phyloP scores from a whole-genome alignment of 2,329 filamentous ascomycete genomes.

The Chalara sp. region DNA sequence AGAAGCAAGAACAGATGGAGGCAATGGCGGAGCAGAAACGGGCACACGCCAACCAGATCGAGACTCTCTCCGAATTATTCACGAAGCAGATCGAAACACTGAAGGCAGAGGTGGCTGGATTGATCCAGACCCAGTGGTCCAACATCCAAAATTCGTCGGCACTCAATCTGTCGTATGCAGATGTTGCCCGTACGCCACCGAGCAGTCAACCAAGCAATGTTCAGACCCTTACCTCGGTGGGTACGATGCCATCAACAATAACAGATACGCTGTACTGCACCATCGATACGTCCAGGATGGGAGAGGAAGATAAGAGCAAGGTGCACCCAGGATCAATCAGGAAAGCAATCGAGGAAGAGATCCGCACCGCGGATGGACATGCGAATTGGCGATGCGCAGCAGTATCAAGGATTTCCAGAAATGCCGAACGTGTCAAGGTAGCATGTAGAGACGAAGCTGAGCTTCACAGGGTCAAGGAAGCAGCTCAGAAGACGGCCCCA shows the following conservation, averaged over 20 bases:
- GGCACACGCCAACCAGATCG: too few relatives aligned
- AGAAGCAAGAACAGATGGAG: too few relatives aligned
- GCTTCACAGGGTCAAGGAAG: slow-evolving; percentile 14
- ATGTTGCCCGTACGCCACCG: slow-evolving; percentile 7
- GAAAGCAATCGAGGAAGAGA: background rate
- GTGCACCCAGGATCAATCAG: background rate
- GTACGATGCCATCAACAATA: slow-evolving; percentile 5
- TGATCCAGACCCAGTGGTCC: too few relatives aligned
- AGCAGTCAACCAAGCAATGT: slow-evolving; percentile 6
- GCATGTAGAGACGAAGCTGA: slow-evolving; percentile 15
- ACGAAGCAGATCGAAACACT: too few relatives aligned
- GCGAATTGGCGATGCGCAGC: background rate
- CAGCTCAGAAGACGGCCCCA: slow-evolving; percentile 9
- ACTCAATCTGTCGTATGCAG: too few relatives aligned
- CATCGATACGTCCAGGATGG: background rate
- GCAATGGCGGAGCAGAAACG: too few relatives aligned
- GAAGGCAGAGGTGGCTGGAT: too few relatives aligned
- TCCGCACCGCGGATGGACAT: background rate
- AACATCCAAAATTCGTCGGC: too few relatives aligned
- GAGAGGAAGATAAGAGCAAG: background rate
- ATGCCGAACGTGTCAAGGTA: slow-evolving; percentile 8
- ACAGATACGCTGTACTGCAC: slow-evolving; percentile 7
- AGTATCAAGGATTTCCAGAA: background rate
- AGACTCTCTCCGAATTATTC: too few relatives aligned
- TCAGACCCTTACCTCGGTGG: slow-evolving; percentile 7